Base-by-base conservation (phyloP, 2,329 filamentous ascomycete genomes). In the Colletotrichum sp. region DNA sequence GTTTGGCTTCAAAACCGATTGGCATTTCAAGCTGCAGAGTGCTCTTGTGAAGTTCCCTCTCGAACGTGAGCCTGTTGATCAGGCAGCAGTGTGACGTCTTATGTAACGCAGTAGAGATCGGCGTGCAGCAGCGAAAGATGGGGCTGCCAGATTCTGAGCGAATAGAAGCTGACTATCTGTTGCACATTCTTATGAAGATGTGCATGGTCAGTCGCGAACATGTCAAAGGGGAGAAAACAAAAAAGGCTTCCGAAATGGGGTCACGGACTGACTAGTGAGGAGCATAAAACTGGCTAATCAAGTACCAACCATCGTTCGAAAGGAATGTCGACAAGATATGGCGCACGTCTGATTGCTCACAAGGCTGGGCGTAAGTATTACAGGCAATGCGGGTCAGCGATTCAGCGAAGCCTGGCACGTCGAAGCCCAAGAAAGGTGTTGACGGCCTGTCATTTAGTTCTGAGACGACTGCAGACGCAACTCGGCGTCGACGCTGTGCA, bases 241-340 rank as follows among this genome's bases (percentile, higher is more conserved):
- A 0, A 48, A 21, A 48, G 38, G 10, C 18, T 0, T n/a, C 18
- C 6, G 1, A 48, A 48, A 48, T 48, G 3, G 1, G 1, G 1
- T 16, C 34, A 36, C 16, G 15, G 34, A 36, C 34, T 36, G 15
- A 16, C 7, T 36, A 36, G 7, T 36, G 32, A 3, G 32, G 32
- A 34, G 2, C 32, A 34, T 15, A 3, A 34, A 1, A 34, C 6
- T 36, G 15, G 34, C 18, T n/a, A 48, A n/a, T 48, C 18, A n/a
- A 48, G 3, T n/a, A n/a, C 18, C 16, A 18, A 18, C 0, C 0
- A 1, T n/a, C 16, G 8, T 18, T 10, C 36, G 8, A 43, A 8
- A 43, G 1, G 38, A 48, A 48, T 12, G 5, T 48, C 18, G 38
- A 48, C 9, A 12, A 48, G 38, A 12, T n/a, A 48, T 48, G 18